A percentile compares a stretch with the other conserved stretches of the same genome.
These are phyloP conservation scores for Colletotrichum sp. DNA, from an alignment of 2,329 filamentous ascomycete species.

Conservation along the genomic window DNA sequence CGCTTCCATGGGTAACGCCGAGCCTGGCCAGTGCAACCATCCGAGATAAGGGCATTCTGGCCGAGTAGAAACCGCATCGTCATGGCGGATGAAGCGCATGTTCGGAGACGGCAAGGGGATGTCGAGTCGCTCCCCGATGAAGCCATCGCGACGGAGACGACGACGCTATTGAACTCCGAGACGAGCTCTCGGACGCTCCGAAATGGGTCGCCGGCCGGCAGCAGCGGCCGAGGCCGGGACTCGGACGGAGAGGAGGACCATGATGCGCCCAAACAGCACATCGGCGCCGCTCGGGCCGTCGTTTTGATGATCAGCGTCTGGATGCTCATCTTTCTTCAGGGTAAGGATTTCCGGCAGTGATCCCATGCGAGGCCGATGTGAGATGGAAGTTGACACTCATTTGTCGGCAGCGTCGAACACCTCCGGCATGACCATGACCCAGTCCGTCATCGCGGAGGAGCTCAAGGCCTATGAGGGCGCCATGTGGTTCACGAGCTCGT, in stretches of 20 bases:
- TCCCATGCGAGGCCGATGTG: background rate
- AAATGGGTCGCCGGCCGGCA: slow-evolving; percentile 1
- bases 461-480: slow-evolving; percentile 75
- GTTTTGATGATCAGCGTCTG: slow-evolving; percentile 60
- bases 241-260: slow-evolving; percentile 5
- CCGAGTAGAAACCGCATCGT: background rate
- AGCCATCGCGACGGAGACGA: slow-evolving; percentile 17
- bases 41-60: slow-evolving; percentile 4
- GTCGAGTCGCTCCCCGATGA: background rate
- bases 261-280: slow-evolving; percentile 23
- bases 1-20: background rate
- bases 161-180: slow-evolving; percentile 18
- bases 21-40: background rate
- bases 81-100: background rate
- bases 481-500: slow-evolving; percentile 83
- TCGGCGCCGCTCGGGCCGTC: slow-evolving; percentile 37
- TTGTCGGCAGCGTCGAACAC: slow-evolving; percentile 66
- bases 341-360: slow-evolving; percentile 35
- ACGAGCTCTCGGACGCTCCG: slow-evolving; percentile 13
- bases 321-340: slow-evolving; percentile 65
- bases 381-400: background rate
- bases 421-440: slow-evolving; percentile 81
- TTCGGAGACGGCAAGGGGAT: background rate
- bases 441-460: slow-evolving; percentile 77
- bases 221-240: background rate